Conservation (phyloP, 2,329 filamentous ascomycete genomes). For the Fusarium armeniacum region DNA sequence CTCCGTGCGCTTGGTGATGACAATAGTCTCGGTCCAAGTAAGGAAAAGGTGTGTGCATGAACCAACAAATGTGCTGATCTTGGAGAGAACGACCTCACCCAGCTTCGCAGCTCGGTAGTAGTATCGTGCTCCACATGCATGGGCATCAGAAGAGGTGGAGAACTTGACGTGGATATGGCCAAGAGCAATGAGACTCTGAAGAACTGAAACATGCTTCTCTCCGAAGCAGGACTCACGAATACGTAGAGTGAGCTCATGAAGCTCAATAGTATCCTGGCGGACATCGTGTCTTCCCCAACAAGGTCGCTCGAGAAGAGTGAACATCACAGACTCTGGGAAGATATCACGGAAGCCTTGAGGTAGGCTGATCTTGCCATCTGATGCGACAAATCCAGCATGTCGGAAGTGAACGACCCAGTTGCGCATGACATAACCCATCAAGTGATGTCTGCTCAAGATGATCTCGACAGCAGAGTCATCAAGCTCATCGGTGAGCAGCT, state of each 20-base stretch:
- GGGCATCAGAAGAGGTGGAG: conserved; percentile 39
- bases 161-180: conserved; percentile 52
- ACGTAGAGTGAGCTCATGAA: conserved; percentile 54
- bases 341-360: conserved; percentile 54
- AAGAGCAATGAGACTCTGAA: conserved; percentile 57
- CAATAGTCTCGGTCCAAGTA: conserved; percentile 53
- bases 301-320: conserved; percentile 54
- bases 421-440: conserved; percentile 55
- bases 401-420: conserved; percentile 57
- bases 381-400: conserved; percentile 51
- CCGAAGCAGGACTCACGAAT: conserved; percentile 56
- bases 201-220: conserved; percentile 53
- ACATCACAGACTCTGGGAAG: conserved; percentile 56
- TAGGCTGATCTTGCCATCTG: conserved; percentile 50
- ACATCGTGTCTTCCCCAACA: conserved; percentile 50
- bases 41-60: conserved; percentile 56
- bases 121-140: conserved; percentile 50
- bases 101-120: conserved; percentile 56
- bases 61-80: conserved; percentile 52
- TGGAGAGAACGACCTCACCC: conserved; percentile 52
- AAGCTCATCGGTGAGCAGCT: conserved; percentile 34
- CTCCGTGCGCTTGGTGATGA: conserved; percentile 54
- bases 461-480: conserved; percentile 46
- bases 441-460: conserved; percentile 48
- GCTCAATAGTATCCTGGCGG: conserved; percentile 45